Conservation (phyloP, 2,329 filamentous ascomycete species). For the Claviceps digitariae region DNA sequence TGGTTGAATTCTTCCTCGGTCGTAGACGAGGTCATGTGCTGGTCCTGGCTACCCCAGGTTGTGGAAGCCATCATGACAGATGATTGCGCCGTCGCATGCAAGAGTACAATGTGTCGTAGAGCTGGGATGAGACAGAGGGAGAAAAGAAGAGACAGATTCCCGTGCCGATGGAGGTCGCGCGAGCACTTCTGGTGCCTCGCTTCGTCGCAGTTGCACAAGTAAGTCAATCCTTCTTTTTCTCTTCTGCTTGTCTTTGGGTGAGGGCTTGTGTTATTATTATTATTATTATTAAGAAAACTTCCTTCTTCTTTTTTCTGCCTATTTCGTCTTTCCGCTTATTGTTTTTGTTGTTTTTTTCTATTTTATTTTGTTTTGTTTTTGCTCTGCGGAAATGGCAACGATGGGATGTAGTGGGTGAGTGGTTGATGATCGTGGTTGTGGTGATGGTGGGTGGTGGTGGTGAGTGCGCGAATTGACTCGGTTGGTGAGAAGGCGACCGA, state of each 20-base stretch:
- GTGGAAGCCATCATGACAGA: slow-evolving; percentile 36
- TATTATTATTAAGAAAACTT: not conserved
- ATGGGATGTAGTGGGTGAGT: too few species aligned
- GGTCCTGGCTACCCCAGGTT: slow-evolving; percentile 43
- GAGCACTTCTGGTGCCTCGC: too few species aligned
- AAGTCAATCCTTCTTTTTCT: not conserved
- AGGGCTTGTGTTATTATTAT: too few species aligned
- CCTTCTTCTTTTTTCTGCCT: not conserved
- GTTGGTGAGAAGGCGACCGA: not conserved
- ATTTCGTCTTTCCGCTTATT: not conserved
- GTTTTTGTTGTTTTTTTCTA: too few species aligned
- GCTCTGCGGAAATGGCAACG: not conserved
- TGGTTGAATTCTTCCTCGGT: slow-evolving; percentile 51
- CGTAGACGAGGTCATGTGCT: slow-evolving; percentile 31
- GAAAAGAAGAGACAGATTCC: not conserved
- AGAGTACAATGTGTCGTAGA: not conserved
- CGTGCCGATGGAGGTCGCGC: too few species aligned
- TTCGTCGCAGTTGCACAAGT: not conserved
- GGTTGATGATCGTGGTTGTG: too few species aligned
- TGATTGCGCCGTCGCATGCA: not conserved
- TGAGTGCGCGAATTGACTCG: not conserved
- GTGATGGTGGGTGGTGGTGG: not conserved
- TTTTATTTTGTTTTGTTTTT: not conserved
- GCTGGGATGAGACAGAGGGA: not conserved
- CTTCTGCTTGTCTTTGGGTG: not conserved